Evolutionary conservation across 257 asterid genomes (phyloP).

Genomic region (Solanum raphanifolium): DNA sequence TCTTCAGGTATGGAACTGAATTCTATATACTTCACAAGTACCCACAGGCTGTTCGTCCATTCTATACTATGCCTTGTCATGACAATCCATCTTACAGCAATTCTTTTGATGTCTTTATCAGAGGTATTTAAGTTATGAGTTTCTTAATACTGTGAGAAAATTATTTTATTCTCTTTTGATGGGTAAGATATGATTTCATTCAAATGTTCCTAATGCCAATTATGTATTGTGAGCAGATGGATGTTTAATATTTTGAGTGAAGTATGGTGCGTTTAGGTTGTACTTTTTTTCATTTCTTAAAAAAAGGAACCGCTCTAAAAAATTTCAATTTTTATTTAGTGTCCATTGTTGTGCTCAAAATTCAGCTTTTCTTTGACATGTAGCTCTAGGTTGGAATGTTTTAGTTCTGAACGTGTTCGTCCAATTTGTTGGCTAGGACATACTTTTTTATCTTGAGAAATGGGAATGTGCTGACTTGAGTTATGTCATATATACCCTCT

Average conservation of each 20-base stretch:
- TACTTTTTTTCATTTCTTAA: neutral
- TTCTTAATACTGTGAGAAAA: neutral
- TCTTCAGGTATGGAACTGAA: constrained; percentile 68
- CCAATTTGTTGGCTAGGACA: neutral
- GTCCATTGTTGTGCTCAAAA: neutral
- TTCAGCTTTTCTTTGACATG: neutral
- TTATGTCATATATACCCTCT: neutral
- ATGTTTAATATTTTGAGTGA: neutral
- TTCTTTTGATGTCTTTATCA: constrained; percentile 82
- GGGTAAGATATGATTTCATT: neutral
- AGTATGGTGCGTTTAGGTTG: neutral
- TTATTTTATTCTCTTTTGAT: neutral
- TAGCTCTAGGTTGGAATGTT: neutral
- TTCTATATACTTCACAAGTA: constrained; percentile 93
- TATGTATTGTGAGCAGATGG: neutral
- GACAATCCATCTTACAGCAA: constrained; percentile 61
- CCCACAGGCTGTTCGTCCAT: constrained; percentile 80
- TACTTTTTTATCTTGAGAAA: neutral
- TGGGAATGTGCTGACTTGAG: neutral
- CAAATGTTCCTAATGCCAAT: neutral
- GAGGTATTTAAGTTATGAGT: constrained; percentile 33
- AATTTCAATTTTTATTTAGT: neutral
- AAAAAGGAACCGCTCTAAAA: neutral
- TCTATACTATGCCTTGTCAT: constrained; percentile 85
- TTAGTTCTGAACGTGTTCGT: neutral